Evolutionary conservation across 164 flowering plant genomes (phyloP).

Genomic region (Stephania yunnanensis): DNA sequence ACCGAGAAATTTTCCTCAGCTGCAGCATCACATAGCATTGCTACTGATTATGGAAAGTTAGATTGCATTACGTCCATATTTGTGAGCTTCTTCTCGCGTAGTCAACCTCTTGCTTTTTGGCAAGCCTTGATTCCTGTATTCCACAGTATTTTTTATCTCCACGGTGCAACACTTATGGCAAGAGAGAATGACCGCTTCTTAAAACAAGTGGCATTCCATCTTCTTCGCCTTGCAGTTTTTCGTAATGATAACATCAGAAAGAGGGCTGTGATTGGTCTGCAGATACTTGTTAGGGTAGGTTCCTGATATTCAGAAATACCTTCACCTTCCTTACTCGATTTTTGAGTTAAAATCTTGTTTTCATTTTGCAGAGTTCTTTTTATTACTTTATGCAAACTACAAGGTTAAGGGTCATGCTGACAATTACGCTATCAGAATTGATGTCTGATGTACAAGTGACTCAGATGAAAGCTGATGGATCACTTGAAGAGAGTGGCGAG

Average conservation of each 20-base stretch:
- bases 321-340: constrained; percentile 1
- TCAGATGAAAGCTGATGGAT: constrained; percentile 92
- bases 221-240: constrained; percentile 91
- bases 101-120: constrained; percentile 84
- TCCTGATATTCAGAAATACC: constrained; percentile 5
- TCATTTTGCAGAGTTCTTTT: constrained; percentile 80
- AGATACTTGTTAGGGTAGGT: constrained; percentile 84
- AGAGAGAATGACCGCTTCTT: constrained; percentile 97
- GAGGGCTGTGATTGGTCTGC: constrained; percentile 89
- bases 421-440: constrained; percentile 90
- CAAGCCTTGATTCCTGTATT: constrained; percentile 84
- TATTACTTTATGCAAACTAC: constrained; percentile 76
- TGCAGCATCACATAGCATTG: constrained; percentile 74
- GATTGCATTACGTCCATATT: constrained; percentile 86
- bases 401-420: constrained; percentile 89
- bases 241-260: constrained; percentile 80
- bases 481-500: constrained; percentile 94
- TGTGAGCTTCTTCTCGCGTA: constrained; percentile 79
- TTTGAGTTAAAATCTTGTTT: constrained; percentile 5
- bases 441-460: constrained; percentile 99
- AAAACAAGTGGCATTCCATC: constrained; percentile 95
- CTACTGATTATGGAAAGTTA: constrained; percentile 93
- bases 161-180: constrained; percentile 89
- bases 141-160: constrained; percentile 67
- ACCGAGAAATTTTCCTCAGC: constrained; percentile 66